These are phyloP conservation scores for Phytophthora aleatoria DNA, from an alignment of 352 stramenopile species.

Conservation along the genomic window DNA sequence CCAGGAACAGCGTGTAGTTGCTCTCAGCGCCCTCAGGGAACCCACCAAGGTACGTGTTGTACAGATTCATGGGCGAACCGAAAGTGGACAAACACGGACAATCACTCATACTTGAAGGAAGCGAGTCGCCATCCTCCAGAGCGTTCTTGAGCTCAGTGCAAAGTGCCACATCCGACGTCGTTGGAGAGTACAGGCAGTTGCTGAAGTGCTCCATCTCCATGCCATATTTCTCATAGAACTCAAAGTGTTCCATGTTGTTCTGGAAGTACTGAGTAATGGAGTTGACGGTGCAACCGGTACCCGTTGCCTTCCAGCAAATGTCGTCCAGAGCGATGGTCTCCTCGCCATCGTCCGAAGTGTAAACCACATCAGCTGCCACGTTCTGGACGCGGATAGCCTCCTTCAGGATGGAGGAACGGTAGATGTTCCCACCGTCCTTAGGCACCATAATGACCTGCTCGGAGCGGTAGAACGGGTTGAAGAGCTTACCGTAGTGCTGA, in stretches of 20 bases:
- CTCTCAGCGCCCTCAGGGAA: constrained; percentile 52
- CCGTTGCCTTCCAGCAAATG: constrained; percentile 74
- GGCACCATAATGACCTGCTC: constrained; percentile 69
- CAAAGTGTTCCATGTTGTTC: constrained; percentile 64
- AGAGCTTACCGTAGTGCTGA: constrained; percentile 66
- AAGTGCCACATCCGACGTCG: constrained; percentile 51
- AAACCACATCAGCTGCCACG: constrained; percentile 43
- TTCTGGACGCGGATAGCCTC: constrained; percentile 59
- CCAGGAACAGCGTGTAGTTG: constrained; percentile 57
- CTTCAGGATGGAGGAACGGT: constrained; percentile 51
- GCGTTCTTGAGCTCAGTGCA: constrained; percentile 48
- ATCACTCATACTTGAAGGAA: constrained; percentile 61
- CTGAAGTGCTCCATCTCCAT: constrained; percentile 59
- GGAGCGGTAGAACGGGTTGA: constrained; percentile 77
- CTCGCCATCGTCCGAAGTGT: constrained; percentile 30
- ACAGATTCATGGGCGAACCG: constrained; percentile 72
- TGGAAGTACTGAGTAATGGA: constrained; percentile 73
- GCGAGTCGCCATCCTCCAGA: constrained; percentile 40
- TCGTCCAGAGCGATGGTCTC: constrained; percentile 46
- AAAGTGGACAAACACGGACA: constrained; percentile 67
- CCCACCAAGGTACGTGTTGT: constrained; percentile 66
- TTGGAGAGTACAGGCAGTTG: constrained; percentile 63
- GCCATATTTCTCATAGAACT: constrained; percentile 59
- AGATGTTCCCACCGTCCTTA: constrained; percentile 65
- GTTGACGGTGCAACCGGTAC: constrained; percentile 60